Evolutionary conservation across 371 early-diverging fungal genomes (phyloP).

Genomic region (Mucor circinelloides): DNA sequence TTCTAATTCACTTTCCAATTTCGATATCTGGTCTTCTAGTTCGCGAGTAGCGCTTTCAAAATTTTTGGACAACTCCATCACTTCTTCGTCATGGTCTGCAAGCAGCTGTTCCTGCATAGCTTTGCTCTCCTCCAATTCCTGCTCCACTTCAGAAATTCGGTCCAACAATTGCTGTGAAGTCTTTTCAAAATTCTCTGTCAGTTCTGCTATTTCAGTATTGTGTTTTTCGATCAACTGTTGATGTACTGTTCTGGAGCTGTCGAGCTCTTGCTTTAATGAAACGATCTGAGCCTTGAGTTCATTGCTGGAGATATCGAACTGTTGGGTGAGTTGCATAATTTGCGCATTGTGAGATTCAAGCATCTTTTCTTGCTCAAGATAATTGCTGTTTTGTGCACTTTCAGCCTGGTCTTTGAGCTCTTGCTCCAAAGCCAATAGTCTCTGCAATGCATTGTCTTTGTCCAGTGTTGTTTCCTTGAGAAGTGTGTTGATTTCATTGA

Average conservation of each 20-base stretch:
- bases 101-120: background rate
- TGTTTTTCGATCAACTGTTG: background rate
- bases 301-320: background rate
- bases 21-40: slow-evolving; percentile 16
- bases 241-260: background rate
- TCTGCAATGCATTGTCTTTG: slow-evolving; percentile 6
- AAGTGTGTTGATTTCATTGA: background rate
- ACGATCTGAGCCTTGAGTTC: background rate
- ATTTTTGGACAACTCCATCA: slow-evolving; percentile 5
- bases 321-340: background rate
- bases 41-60: slow-evolving; percentile 17
- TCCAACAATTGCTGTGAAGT: background rate
- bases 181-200: background rate
- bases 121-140: background rate
- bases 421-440: background rate
- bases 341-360: background rate
- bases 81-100: slow-evolving; percentile 4
- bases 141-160: background rate
- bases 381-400: background rate
- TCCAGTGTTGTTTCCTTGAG: background rate
- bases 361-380: background rate
- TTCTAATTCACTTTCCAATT: slow-evolving; percentile 1
- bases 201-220: background rate
- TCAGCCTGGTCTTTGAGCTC: background rate
- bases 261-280: background rate